Evolutionary conservation across 2,329 filamentous ascomycete species (phyloP).

Genomic region (Trichoderma koningiopsis): DNA sequence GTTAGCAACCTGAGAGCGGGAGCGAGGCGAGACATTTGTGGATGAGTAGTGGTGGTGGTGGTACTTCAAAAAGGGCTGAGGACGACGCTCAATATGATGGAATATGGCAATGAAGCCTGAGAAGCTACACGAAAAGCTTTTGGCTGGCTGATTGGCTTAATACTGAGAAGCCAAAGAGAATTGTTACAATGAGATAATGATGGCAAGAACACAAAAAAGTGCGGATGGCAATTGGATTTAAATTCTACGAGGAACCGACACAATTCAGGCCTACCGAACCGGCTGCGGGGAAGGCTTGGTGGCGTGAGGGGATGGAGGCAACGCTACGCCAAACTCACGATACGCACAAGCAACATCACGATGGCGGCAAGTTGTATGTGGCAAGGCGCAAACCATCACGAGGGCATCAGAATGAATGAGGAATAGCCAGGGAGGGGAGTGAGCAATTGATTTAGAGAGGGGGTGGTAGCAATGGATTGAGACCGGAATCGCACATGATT

Average conservation of each 20-base stretch:
- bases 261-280: conserved; percentile 7
- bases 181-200: conserved; percentile 15
- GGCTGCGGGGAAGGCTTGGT: conserved; percentile 23
- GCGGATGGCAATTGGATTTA: conserved; percentile 23
- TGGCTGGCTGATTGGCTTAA: conserved; percentile 2
- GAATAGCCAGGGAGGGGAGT: conserved; percentile 13
- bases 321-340: conserved; percentile 14
- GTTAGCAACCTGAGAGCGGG: conserved; percentile 31
- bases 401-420: conserved; percentile 16
- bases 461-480: not conserved
- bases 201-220: not conserved
- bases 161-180: not conserved
- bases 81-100: not conserved
- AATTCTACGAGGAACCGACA: conserved; percentile 16
- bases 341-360: conserved; percentile 19
- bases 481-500: not conserved
- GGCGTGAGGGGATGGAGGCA: conserved; percentile 22
- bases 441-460: not conserved
- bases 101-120: conserved; percentile 6
- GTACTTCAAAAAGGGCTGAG: not conserved
- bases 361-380: conserved; percentile 21
- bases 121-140: not conserved
- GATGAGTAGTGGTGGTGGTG: not conserved
- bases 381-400: conserved; percentile 26
- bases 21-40: conserved; percentile 35